These are phyloP conservation scores for Castanopsis chinensis DNA, from an alignment of 306 rosid genomes.

Conservation along the genomic window DNA sequence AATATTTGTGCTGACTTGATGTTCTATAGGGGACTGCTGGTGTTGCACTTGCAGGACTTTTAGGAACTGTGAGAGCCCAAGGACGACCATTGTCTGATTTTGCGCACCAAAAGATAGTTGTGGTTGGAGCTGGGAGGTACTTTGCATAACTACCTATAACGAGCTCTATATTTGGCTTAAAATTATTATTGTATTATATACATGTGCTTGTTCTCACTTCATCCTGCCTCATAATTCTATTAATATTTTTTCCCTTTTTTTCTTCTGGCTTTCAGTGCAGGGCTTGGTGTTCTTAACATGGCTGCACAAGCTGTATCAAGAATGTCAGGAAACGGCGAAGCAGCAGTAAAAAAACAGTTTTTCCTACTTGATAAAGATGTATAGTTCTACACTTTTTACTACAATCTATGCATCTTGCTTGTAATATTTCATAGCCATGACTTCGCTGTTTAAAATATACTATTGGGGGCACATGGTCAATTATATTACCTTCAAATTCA, in stretches of 20 bases:
- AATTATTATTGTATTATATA: slow-evolving; percentile 18
- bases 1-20: slow-evolving; percentile 28
- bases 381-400: slow-evolving; percentile 24
- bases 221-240: slow-evolving; percentile 16
- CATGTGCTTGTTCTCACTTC: slow-evolving; percentile 18
- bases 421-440: slow-evolving; percentile 3
- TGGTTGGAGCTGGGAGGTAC: slow-evolving; percentile 99
- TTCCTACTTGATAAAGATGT: slow-evolving; percentile 88
- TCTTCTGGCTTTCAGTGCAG: slow-evolving; percentile 68
- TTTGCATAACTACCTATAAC: slow-evolving; percentile 15
- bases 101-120: slow-evolving; percentile 87
- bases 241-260: background rate
- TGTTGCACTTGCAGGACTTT: slow-evolving; percentile 97
- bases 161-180: slow-evolving; percentile 19
- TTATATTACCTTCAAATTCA: background rate
- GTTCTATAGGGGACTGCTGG: slow-evolving; percentile 93
- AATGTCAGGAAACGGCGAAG: slow-evolving; percentile 63
- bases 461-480: background rate
- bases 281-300: slow-evolving; percentile 91
- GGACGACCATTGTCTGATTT: slow-evolving; percentile 85
- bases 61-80: slow-evolving; percentile 95
- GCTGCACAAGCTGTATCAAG: slow-evolving; percentile 79
- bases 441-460: slow-evolving; percentile 7
- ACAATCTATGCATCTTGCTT: slow-evolving; percentile 16
- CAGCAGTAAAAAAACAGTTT: slow-evolving; percentile 64